Evolutionary conservation across 2,329 filamentous ascomycete species (phyloP), one percentile per base, ranked within the genome.

Genomic region (Zymoseptoria ardabiliae): DNA sequence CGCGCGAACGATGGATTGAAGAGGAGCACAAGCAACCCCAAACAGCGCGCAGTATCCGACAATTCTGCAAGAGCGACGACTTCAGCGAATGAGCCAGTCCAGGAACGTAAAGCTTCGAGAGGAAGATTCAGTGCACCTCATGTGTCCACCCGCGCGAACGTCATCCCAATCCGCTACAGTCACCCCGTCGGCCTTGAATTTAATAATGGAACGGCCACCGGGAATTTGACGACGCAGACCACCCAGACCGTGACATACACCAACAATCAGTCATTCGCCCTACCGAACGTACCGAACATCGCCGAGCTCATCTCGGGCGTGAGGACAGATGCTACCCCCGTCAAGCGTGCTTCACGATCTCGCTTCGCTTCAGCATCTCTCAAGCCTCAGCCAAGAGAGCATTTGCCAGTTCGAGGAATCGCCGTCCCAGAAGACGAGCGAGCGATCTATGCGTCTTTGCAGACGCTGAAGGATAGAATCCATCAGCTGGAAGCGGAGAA

Each of bases 341-440:
- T 84, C 69, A 76, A 78, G 9, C 79, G 81, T 20, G 77, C 73
- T 41, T 68, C 79, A 22, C 77, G 81, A 50, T 82, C 82, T 11
- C 80, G 82, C 41, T 85, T 84, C 69, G 75, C 79, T 3, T 80
- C 79, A 17, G 77, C 76, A n/a, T 72, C 74, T 2, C 71, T 73
- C 53, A 72, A 74, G 57, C 63, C 67, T 49, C 60, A 67, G 17
- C 72, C 71, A 13, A 59, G 73, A 30, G 67, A 69, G 20, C 76
- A 85, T 65, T 69, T 76, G 11, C 76, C 78, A 0, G 72, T 86
- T 20, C 78, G 84, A 45, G 76, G 78, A 11, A 75, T 85, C 10
- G 78, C 82, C 0, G 77, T 86, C 52, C 84, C 84, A 0, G 77
- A 81, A 11, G 83, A 87, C 54, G 85, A 87, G 63, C 85, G 86